phyloP scores from a whole-genome alignment of 2,329 filamentous ascomycete genomes.

The Colletotrichum eremochloae region DNA sequence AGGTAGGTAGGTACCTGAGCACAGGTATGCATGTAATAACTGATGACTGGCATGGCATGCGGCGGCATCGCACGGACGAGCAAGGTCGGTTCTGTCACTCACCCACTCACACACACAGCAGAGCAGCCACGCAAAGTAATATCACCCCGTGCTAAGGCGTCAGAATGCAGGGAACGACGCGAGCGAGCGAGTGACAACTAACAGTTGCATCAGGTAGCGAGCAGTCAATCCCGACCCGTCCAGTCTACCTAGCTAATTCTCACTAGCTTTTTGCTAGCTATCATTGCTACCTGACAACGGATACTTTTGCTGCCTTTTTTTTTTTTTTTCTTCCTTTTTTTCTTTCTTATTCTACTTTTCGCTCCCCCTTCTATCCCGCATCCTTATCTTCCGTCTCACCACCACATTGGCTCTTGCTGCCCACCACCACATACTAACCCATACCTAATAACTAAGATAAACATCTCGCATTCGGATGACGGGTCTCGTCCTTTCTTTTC shows the following conservation, averaged over 20 bases:
- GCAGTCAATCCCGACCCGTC: not conserved
- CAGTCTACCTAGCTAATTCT: not conserved
- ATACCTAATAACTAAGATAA: not conserved
- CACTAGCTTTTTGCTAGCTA: not conserved
- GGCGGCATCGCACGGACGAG: constrained; percentile 2
- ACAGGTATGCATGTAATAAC: not conserved
- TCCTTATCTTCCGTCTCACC: not conserved
- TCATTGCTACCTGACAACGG: not conserved
- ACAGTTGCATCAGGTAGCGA: not conserved
- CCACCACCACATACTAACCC: not conserved
- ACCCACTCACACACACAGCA: not conserved
- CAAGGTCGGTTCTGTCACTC: constrained; percentile 12
- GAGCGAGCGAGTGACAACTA: not conserved
- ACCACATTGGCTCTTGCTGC: not conserved
- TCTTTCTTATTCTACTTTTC: not conserved
- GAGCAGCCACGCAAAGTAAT: constrained; percentile 1
- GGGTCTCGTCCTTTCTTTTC: constrained; percentile 1
- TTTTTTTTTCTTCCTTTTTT: not conserved
- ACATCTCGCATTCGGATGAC: not conserved
- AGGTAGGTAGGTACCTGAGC: no score
- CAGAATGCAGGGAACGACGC: not conserved
- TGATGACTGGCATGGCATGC: not conserved
- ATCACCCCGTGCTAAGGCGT: constrained; percentile 3
- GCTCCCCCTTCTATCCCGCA: not conserved
- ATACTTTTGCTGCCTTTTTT: not conserved